A percentile compares a stretch with the other conserved stretches of the same genome.
These are phyloP conservation scores for Penicillium sp. DNA, from an alignment of 2,329 filamentous ascomycete genomes.

Conservation along the genomic window DNA sequence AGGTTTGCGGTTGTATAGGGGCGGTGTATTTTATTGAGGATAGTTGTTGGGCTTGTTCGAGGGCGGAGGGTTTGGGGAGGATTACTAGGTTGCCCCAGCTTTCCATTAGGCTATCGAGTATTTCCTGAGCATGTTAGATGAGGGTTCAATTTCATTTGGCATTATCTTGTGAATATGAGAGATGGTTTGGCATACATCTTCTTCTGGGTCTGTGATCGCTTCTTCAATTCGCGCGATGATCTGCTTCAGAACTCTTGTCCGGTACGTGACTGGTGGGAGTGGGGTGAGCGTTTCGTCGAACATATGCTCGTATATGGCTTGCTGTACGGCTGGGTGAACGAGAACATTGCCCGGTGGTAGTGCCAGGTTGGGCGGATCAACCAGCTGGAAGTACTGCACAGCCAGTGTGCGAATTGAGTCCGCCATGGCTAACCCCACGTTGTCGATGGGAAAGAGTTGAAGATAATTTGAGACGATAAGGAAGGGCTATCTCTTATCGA, in stretches of 20 bases:
- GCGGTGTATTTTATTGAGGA: constrained; percentile 70
- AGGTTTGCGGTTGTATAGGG: constrained; percentile 16
- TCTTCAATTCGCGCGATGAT: constrained; percentile 68
- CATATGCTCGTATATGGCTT: constrained; percentile 62
- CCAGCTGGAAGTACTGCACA: constrained; percentile 78
- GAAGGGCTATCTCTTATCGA: constrained; percentile 4
- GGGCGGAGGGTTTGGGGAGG: constrained; percentile 62
- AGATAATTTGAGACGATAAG: neutral
- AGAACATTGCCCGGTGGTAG: constrained; percentile 63
- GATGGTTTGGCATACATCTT: constrained; percentile 63
- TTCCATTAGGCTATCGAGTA: constrained; percentile 76
- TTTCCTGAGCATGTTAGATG: constrained; percentile 57
- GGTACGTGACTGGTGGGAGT: constrained; percentile 67
- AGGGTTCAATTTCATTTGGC: neutral
- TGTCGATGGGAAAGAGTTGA: neutral
- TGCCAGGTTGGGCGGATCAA: constrained; percentile 58
- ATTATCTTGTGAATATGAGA: no score
- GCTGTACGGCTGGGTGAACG: constrained; percentile 61
- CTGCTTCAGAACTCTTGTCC: constrained; percentile 69
- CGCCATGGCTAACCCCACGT: constrained; percentile 7
- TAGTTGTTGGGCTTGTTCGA: constrained; percentile 65
- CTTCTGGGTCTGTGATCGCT: constrained; percentile 75
- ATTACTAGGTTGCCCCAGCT: constrained; percentile 64
- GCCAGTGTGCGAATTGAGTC: constrained; percentile 38
- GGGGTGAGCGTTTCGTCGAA: constrained; percentile 61